A percentile compares a stretch with the other conserved stretches of the same genome.
phyloP scores from a whole-genome alignment of 2,329 filamentous ascomycete species.

The Amphichorda felina region DNA sequence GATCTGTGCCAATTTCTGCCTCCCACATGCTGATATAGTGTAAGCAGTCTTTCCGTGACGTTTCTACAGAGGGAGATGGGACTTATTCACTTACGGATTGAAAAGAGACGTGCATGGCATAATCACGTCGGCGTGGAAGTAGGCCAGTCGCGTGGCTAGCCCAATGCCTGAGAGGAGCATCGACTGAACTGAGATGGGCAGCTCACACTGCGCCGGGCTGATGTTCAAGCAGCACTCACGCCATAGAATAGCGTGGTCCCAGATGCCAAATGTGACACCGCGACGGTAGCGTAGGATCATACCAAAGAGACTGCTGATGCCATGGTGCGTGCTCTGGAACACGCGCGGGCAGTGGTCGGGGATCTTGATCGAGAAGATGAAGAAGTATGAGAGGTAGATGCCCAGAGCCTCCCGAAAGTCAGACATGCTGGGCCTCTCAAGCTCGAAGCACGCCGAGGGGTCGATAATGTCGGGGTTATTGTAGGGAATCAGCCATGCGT shows the following conservation, averaged over 20 bases:
- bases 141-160: conserved; percentile 30
- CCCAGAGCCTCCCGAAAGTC: conserved; percentile 21
- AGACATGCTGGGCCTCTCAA: conserved; percentile 20
- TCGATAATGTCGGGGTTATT: conserved; percentile 23
- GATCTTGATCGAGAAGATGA: conserved; percentile 46
- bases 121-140: conserved; percentile 45
- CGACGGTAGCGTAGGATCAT: conserved; percentile 50
- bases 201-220: conserved; percentile 33
- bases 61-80: not conserved
- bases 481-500: conserved; percentile 34
- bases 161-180: conserved; percentile 33
- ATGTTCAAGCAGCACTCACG: conserved; percentile 40
- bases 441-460: conserved; percentile 16
- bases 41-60: not conserved
- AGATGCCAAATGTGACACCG: conserved; percentile 47
- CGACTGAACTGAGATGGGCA: conserved; percentile 35
- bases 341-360: conserved; percentile 46
- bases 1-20: conserved; percentile 45
- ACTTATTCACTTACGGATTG: conserved; percentile 29
- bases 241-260: conserved; percentile 53
- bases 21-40: conserved; percentile 35
- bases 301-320: conserved; percentile 47
- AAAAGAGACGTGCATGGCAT: conserved; percentile 48
- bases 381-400: conserved; percentile 30
- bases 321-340: conserved; percentile 52